phyloP scores from a whole-genome alignment of 1,284 basidiomycete species.

The Singerocomus inundabilis region DNA sequence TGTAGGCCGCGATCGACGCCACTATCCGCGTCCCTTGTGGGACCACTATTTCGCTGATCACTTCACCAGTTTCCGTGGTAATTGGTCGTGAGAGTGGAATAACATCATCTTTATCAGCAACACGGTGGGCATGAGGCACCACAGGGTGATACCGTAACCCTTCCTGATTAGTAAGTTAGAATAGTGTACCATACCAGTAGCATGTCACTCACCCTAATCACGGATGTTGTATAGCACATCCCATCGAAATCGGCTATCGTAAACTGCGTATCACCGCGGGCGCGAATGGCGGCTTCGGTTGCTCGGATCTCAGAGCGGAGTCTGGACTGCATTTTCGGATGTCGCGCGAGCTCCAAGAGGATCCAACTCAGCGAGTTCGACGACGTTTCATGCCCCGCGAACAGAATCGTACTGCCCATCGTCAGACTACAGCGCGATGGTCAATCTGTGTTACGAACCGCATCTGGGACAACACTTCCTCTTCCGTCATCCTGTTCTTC shows the following conservation, averaged over 20 bases:
- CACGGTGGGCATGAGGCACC: slow-evolving; percentile 33
- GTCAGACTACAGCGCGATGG: neutral
- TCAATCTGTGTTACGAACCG: slow-evolving; percentile 31
- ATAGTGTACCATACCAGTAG: neutral
- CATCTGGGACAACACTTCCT: slow-evolving; percentile 57
- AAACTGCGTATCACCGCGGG: slow-evolving; percentile 42
- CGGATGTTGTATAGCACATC: slow-evolving; percentile 52
- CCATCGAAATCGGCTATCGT: slow-evolving; percentile 45
- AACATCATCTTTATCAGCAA: slow-evolving; percentile 42
- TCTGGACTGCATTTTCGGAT: slow-evolving; percentile 38
- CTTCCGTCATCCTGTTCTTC: slow-evolving; percentile 44
- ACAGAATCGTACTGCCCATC: slow-evolving; percentile 35
- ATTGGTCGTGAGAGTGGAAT: slow-evolving; percentile 44
- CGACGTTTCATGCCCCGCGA: slow-evolving; percentile 55
- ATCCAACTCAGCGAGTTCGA: slow-evolving; percentile 43
- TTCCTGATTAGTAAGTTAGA: slow-evolving; percentile 31
- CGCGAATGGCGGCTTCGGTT: slow-evolving; percentile 36
- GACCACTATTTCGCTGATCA: slow-evolving; percentile 36
- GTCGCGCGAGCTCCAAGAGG: slow-evolving; percentile 41
- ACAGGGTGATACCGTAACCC: slow-evolving; percentile 40
- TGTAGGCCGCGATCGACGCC: slow-evolving; percentile 38
- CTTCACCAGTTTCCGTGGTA: slow-evolving; percentile 34
- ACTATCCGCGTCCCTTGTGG: slow-evolving; percentile 36
- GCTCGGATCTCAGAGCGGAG: slow-evolving; percentile 42
- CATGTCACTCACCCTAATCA: slow-evolving; percentile 44